Evolutionary conservation across 176 grass and related monocot genomes (phyloP).

Genomic region (Zea luxurians): DNA sequence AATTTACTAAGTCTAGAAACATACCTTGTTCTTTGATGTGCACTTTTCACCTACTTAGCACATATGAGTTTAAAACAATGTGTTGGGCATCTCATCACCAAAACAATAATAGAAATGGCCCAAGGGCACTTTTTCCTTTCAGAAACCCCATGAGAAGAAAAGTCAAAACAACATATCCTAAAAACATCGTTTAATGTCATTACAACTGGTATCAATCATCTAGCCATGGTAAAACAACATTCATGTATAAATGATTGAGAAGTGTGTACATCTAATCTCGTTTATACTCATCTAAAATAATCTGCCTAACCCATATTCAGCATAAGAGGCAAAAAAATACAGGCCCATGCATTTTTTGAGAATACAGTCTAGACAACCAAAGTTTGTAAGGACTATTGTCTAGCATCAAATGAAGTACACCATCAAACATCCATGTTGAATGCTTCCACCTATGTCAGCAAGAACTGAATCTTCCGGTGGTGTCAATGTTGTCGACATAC

Average conservation of each 20-base stretch:
- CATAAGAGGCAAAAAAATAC: slow-evolving; percentile 28
- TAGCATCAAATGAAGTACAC: slow-evolving; percentile 28
- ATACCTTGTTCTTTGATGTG: too few species aligned
- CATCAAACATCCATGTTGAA: slow-evolving; percentile 15
- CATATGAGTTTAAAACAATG: too few species aligned
- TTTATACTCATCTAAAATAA: slow-evolving; percentile 37
- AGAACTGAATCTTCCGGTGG: slow-evolving; percentile 33
- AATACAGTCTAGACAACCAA: slow-evolving; percentile 29
- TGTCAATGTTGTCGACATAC: slow-evolving; percentile 22
- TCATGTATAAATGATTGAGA: slow-evolving; percentile 39
- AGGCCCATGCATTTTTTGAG: slow-evolving; percentile 34
- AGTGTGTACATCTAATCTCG: slow-evolving; percentile 33
- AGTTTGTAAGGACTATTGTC: slow-evolving; percentile 43
- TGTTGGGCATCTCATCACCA: too few species aligned
- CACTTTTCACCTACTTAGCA: too few species aligned
- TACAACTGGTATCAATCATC: slow-evolving; percentile 21
- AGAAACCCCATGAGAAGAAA: background rate
- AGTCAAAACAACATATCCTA: slow-evolving; percentile 33
- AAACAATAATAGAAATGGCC: too few species aligned
- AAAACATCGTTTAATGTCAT: slow-evolving; percentile 19
- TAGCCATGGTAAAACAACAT: background rate
- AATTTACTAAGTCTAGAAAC: too few species aligned
- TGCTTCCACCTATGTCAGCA: slow-evolving; percentile 35
- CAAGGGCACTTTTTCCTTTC: too few species aligned
- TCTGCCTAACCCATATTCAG: slow-evolving; percentile 42